These are phyloP conservation scores for Ceratobasidium theobromae DNA, from an alignment of 1,284 basidiomycete genomes.

Conservation along the genomic window DNA sequence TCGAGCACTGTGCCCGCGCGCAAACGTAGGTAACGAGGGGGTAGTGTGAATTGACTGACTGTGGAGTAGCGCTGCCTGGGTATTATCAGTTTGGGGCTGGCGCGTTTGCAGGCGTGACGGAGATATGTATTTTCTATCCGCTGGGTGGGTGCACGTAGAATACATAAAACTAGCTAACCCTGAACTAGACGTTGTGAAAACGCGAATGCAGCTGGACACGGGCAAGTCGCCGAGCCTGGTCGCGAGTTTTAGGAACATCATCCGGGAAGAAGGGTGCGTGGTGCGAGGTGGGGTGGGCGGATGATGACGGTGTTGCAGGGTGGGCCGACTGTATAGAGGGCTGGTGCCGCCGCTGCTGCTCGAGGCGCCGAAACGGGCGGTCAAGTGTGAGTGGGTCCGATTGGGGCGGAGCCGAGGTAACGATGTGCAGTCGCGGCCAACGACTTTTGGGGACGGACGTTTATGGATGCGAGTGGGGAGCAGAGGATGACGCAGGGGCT, in stretches of 20 bases:
- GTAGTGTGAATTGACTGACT: background rate
- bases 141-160: constrained; percentile 61
- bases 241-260: constrained; percentile 74
- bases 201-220: constrained; percentile 93
- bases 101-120: constrained; percentile 82
- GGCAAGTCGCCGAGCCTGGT: constrained; percentile 80
- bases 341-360: constrained; percentile 91
- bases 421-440: constrained; percentile 58
- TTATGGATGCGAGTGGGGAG: constrained; percentile 61
- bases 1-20: background rate
- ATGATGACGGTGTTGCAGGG: constrained; percentile 48
- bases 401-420: too few relatives aligned
- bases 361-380: constrained; percentile 97
- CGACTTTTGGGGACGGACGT: constrained; percentile 92
- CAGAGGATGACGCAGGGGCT: constrained; percentile 85
- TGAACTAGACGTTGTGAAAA: constrained; percentile 73
- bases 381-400: constrained; percentile 92
- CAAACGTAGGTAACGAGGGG: constrained; percentile 2
- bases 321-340: constrained; percentile 87
- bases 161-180: constrained; percentile 36
- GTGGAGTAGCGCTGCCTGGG: constrained; percentile 71
- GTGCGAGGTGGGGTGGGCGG: background rate
- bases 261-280: constrained; percentile 81
- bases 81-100: constrained; percentile 86
- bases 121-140: constrained; percentile 91